Evolutionary conservation across 2,329 filamentous ascomycete genomes (phyloP), one percentile per base, ranked within the genome.

Genomic region (Endocalyx cinctus): DNA sequence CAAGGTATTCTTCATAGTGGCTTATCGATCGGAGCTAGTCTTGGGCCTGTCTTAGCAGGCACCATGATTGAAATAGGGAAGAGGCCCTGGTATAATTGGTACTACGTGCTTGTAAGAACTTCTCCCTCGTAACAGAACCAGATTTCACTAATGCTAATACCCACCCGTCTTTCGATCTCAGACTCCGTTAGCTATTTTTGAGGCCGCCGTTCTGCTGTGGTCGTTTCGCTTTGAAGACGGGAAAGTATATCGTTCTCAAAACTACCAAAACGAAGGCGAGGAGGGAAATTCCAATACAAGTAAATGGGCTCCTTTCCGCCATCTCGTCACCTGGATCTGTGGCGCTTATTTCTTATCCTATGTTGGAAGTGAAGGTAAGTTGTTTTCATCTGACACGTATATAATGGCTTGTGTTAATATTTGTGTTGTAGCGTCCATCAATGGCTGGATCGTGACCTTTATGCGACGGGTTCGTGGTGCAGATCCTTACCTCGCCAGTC

Each of bases 71-170:
- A 29, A 17, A 17, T 29, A 17, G 27, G 27, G 11, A 13, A 29
- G 7, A 8, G n/a, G 5, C 27, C 27, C 12, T 29, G 27, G 27
- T 29, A 29, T 17, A 29, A 6, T n/a, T 29, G 27, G 27, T 29
- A 29, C 17, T 29, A 29, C 27, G 27, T 29, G 27, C 27, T 29
- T 10, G 27, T 29, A 29, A 16, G 27, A 29, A 29, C 27, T 14
- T 14, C 13, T 11, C 8, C 26, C 13, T 8, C 26, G 8, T 27
- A 11, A 27, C 8, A 8, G 8, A 8, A 11, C 26, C 26, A 8
- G 15, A 10, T 10, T 8, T 10, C 8, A 14, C 26, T 27, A 14
- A 12, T 12, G 8, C 10, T 10, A 8, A 10, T 14, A 27, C 7
- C 14, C 10, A 27, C 26, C 26, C n/a, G n/a, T 25, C 22, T 10